Evolutionary conservation across 1,284 basidiomycete genomes (phyloP).

Genomic region (Tilletia caries): DNA sequence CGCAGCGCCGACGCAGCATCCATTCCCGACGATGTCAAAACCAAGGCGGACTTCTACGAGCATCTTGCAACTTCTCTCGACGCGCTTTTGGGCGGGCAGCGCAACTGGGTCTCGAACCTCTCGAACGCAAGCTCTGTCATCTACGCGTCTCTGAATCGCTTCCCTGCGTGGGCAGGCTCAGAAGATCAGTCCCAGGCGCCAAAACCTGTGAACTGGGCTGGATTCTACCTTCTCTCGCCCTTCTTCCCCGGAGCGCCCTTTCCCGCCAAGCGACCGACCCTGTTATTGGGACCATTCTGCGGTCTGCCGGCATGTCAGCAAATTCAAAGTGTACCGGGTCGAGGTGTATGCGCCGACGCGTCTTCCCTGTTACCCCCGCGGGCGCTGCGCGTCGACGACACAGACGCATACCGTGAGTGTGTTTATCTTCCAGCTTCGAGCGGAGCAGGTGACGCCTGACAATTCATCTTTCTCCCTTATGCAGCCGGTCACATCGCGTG

Average conservation of each 20-base stretch:
- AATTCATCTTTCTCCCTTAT: conserved; percentile 7
- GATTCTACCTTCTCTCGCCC: conserved; percentile 55
- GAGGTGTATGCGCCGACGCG: conserved; percentile 55
- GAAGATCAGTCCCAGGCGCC: not conserved
- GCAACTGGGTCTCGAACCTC: conserved; percentile 48
- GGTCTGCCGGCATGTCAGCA: conserved; percentile 55
- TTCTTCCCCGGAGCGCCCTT: conserved; percentile 40
- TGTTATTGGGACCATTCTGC: conserved; percentile 55
- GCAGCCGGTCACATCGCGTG: conserved; percentile 56
- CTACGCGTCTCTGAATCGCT: conserved; percentile 47
- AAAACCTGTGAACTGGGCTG: conserved; percentile 52
- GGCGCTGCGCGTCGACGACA: conserved; percentile 51
- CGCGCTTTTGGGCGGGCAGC: conserved; percentile 42
- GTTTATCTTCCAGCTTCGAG: not conserved
- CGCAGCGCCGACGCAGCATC: conserved; percentile 62
- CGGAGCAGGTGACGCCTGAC: no score
- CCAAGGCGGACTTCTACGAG: conserved; percentile 52
- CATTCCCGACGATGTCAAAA: conserved; percentile 62
- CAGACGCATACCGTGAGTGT: conserved; percentile 45
- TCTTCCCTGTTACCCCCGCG: conserved; percentile 41
- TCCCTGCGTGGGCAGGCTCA: conserved; percentile 24
- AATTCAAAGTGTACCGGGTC: conserved; percentile 44
- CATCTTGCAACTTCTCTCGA: conserved; percentile 47
- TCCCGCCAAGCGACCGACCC: conserved; percentile 27
- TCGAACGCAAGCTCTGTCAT: conserved; percentile 47